phyloP scores from a whole-genome alignment of 2,329 filamentous ascomycete species.

The Emmonsiellopsis sp. region DNA sequence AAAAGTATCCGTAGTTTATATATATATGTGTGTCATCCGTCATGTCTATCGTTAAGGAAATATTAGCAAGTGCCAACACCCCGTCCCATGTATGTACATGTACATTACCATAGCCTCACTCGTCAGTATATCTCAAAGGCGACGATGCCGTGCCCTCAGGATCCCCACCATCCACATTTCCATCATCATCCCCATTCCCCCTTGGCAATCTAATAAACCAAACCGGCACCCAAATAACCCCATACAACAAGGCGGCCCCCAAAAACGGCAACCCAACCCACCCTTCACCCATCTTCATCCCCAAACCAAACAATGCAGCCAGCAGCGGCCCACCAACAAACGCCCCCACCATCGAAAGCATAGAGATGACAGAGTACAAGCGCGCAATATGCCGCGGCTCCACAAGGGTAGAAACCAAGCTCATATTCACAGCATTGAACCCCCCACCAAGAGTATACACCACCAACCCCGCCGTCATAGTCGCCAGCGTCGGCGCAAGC shows the following conservation, averaged over 20 bases:
- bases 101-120: neutral
- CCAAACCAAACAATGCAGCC: conserved; percentile 38
- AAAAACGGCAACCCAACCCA: conserved; percentile 44
- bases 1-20: no score
- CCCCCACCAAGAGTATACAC: conserved; percentile 42
- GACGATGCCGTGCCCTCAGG: neutral
- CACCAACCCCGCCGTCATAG: conserved; percentile 37
- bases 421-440: conserved; percentile 38
- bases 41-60: neutral
- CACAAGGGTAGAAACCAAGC: conserved; percentile 40
- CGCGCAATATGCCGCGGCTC: conserved; percentile 40
- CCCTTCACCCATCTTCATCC: conserved; percentile 35
- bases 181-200: neutral
- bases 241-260: conserved; percentile 28
- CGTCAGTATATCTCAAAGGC: neutral
- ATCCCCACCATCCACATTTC: neutral
- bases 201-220: conserved; percentile 7
- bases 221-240: conserved; percentile 6
- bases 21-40: no score
- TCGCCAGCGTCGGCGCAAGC: conserved; percentile 33
- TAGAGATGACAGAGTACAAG: conserved; percentile 42
- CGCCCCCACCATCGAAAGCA: conserved; percentile 39
- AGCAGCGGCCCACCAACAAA: conserved; percentile 40
- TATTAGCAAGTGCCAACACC: neutral
- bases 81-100: neutral